These are phyloP conservation scores for Ogataea salicorniae DNA, from an alignment of 805 yeast genomes.

Conservation along the genomic window DNA sequence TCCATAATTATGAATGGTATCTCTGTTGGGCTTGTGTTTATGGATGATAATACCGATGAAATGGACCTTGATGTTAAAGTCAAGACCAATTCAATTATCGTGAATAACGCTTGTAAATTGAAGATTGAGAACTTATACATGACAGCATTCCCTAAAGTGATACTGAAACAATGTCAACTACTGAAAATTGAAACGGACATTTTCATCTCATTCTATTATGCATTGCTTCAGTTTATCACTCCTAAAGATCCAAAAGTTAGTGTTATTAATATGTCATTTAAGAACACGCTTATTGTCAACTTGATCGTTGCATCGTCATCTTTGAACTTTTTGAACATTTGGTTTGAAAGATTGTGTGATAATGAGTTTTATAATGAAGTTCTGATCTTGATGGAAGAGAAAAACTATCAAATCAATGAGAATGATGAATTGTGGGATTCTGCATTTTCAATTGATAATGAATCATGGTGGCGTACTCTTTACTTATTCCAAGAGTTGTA, in stretches of 20 bases:
- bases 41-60: slow-evolving; percentile 5
- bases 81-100: slow-evolving; percentile 2
- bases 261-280: slow-evolving; percentile 12
- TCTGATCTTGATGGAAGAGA: slow-evolving; percentile 13
- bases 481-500: slow-evolving; percentile 54
- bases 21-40: slow-evolving; percentile 12
- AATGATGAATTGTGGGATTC: slow-evolving; percentile 12
- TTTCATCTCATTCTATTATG: slow-evolving; percentile 15
- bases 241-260: slow-evolving; percentile 4
- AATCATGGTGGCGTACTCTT: slow-evolving; percentile 33
- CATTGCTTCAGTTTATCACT: slow-evolving; percentile 16
- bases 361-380: slow-evolving; percentile 16
- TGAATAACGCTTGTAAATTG: not conserved
- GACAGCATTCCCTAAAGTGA: slow-evolving; percentile 11
- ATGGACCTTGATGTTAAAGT: not conserved
- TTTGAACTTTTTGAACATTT: slow-evolving; percentile 12
- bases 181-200: slow-evolving; percentile 8
- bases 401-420: slow-evolving; percentile 6
- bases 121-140: slow-evolving; percentile 12
- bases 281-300: slow-evolving; percentile 18
- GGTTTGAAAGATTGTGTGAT: slow-evolving; percentile 18
- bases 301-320: slow-evolving; percentile 23
- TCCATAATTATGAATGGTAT: slow-evolving; percentile 14
- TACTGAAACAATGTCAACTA: slow-evolving; percentile 5
- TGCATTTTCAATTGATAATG: slow-evolving; percentile 13